Base-by-base conservation (phyloP, 257 asterid genomes). In the Solanum piurae region DNA sequence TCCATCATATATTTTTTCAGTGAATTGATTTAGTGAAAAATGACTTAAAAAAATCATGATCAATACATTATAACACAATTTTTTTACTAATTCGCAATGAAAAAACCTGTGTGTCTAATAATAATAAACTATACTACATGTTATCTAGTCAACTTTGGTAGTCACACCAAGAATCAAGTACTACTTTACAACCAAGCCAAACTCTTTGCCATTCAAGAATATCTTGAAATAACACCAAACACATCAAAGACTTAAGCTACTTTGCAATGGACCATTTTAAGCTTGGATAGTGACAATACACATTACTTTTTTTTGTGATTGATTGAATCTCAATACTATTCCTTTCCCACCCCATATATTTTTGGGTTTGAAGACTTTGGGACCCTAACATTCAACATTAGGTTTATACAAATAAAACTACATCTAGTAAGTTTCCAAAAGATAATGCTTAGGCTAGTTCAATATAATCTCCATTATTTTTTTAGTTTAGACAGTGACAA, bases 341-440 rank as follows among this genome's bases (percentile, higher is more conserved):
- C 21, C 7, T 37, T 68, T 46, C 20, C 52, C 85, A 64, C 27
- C 36, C n/a, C 71, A 55, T 36, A 36, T 44, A 0, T 49, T 82
- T 29, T 21, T 49, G 18, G 69, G 85, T 8, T 49, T 82, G 44
- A 82, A 49, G 14, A 31, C 44, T 49, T 82, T 82, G 4, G 42
- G 68, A 18, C 68, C 85, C 42, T 29, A 27, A 29, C 27, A 46
- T 80, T 80, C 69, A 49, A 49, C 20, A 29, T 49, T 80, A 9
- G 38, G 86, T 49, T 82, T 82, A 49, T 49, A 83, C 40, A 90
- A 76, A 84, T 85, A 92, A 90, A 90, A 83, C 36, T 88, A 66
- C 14, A 77, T 84, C 87, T 90, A 86, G 85, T 44, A 82, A 82
- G 31, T 49, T 82, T 23, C 86, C 27, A 49, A 82, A 72, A 33